Base-by-base conservation (phyloP, 2,329 filamentous ascomycete species). In the Microcyclospora tardicrescens region DNA sequence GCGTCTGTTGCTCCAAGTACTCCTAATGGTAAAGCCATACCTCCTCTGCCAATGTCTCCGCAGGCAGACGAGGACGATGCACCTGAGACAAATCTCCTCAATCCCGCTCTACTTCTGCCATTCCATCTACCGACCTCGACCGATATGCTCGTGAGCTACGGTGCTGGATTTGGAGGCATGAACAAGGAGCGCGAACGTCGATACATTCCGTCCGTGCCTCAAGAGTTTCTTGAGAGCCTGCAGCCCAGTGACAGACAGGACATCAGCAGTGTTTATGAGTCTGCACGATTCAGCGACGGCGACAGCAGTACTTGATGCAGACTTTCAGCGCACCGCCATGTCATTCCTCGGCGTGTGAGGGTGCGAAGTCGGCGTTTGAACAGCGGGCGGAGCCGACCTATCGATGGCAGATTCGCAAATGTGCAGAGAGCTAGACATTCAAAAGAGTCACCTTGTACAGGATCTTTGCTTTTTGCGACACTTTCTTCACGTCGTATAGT, bases 91-190 rank as follows among this genome's bases (percentile, higher is more conserved):
- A 69, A 95, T 28, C 75, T 95, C 33, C 64, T 96, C 38, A 87
- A 96, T 54, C 85, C 89, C 2, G 83, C 87, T 2, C 68, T 94
- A 43, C 93, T 95, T 73, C 72, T 98, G 16, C 91, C 91, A 0
- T 98, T 98, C 58, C 81, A 82, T n/a, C 68, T 98, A 19, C 91
- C 91, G 1, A 94, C 89, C 1, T 91, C 85, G 41, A 96, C 87
- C 16, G 91, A 98, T 60, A 98, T 98, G 91, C 72, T 96, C 35
- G 77, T 98, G 35, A 89, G 80, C 48, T 98, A 93, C 54, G 91
- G 91, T 1, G 87, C 91, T 10, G 91, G 91, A 0, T 91, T 96
- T 54, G 91, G 91, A 5, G 91, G 91, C 0, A 68, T 91, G 34
- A 94, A 98, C 63, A 74, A 82, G 45, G 91, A 96, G 62, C 73